phyloP scores from a whole-genome alignment of 1,284 basidiomycete species.

The Salmacisia buchloeana region DNA sequence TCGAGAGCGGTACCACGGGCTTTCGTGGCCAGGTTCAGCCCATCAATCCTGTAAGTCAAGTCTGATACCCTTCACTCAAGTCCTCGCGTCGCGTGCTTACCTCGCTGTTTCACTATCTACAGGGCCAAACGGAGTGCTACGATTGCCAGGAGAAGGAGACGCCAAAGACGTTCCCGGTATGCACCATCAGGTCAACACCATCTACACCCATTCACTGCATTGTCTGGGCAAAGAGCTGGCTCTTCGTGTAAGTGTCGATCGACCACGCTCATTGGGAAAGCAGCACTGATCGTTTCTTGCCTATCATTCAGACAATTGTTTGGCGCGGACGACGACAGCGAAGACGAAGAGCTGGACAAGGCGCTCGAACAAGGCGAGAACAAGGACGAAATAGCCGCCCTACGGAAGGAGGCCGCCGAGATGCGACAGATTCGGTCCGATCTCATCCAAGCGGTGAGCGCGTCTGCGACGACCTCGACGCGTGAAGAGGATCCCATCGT shows the following conservation, averaged over 20 bases:
- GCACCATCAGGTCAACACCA: constrained; percentile 95
- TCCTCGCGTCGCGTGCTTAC: too few species aligned
- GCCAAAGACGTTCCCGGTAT: constrained; percentile 92
- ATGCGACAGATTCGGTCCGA: constrained; percentile 70
- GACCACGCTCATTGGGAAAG: not conserved
- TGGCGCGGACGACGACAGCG: constrained; percentile 74
- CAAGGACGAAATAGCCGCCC: constrained; percentile 78
- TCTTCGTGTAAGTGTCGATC: constrained; percentile 73
- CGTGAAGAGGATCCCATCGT: not conserved
- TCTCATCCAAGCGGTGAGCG: constrained; percentile 39
- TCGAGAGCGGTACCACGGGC: constrained; percentile 94
- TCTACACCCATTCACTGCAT: constrained; percentile 98
- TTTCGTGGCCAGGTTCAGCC: constrained; percentile 71
- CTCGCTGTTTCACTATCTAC: not conserved
- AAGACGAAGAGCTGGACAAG: constrained; percentile 70
- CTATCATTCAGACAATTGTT: constrained; percentile 70
- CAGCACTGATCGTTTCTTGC: not conserved
- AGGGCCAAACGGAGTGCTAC: constrained; percentile 42
- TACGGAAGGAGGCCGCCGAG: constrained; percentile 81
- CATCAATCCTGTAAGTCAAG: constrained; percentile 55
- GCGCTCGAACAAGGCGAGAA: constrained; percentile 84
- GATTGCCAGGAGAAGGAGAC: constrained; percentile 62
- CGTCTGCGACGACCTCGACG: constrained; percentile 10
- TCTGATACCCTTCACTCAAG: too few species aligned
- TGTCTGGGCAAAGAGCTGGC: constrained; percentile 97